These are phyloP conservation scores for Neurospora sp. DNA, from an alignment of 495 filamentous ascomycete genomes.

Conservation along the genomic window DNA sequence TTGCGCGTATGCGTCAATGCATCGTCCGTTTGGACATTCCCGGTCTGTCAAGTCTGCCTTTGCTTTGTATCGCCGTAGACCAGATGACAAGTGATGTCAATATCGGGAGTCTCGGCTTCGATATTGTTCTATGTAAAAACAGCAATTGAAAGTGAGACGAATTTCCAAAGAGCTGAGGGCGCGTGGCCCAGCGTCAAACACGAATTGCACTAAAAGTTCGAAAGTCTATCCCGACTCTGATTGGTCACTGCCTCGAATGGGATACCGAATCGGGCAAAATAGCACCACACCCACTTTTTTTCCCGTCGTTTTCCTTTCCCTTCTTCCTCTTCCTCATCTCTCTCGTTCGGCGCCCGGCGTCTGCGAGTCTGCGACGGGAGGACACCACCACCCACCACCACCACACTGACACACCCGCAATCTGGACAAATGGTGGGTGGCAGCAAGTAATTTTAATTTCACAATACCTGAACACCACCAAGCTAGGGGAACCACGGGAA, in stretches of 20 bases:
- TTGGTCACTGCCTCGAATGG: constrained; percentile 2
- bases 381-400: neutral
- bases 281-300: neutral
- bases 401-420: neutral
- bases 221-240: neutral
- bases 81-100: too few relatives aligned
- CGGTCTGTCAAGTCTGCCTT: neutral
- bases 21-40: neutral
- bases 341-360: neutral
- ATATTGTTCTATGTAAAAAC: too few relatives aligned
- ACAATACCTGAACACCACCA: neutral
- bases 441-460: neutral
- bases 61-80: too few relatives aligned
- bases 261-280: constrained; percentile 2
- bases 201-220: neutral
- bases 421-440: neutral
- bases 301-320: neutral
- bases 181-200: neutral
- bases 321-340: neutral
- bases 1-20: neutral
- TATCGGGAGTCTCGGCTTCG: too few relatives aligned
- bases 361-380: neutral
- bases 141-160: too few relatives aligned
- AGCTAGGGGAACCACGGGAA: neutral
- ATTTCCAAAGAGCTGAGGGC: neutral